These are phyloP conservation scores for Fraxinus pennsylvanica DNA, from an alignment of 257 asterid genomes.

Conservation along the genomic window DNA sequence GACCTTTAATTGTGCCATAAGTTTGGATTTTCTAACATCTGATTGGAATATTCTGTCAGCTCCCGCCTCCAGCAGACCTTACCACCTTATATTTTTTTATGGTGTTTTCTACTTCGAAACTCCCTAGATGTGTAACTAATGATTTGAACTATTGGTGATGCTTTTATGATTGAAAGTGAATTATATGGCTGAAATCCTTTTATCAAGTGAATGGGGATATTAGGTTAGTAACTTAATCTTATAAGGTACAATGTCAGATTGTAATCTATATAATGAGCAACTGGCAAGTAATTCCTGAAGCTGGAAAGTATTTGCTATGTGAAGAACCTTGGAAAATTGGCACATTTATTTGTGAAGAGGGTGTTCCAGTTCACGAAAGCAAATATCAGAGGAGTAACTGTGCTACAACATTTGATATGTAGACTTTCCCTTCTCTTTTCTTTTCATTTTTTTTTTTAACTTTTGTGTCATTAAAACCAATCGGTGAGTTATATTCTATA, in stretches of 20 bases:
- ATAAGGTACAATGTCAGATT: neutral
- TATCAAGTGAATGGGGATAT: neutral
- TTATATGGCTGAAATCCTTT: neutral
- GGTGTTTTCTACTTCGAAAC: neutral
- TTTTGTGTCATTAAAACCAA: neutral
- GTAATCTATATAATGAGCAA: neutral
- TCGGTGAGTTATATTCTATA: neutral
- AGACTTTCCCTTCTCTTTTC: neutral
- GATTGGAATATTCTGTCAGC: neutral
- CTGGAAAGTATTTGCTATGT: neutral
- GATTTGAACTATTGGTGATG: neutral
- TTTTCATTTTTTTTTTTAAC: neutral
- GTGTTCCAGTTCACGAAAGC: neutral
- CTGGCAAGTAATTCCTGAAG: neutral
- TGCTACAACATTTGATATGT: neutral
- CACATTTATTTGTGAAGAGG: neutral
- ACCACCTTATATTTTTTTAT: neutral
- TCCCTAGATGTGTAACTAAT: neutral
- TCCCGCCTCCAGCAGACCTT: too few relatives aligned
- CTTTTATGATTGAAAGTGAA: neutral
- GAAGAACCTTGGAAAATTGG: neutral
- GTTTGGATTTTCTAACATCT: neutral
- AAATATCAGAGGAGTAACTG: neutral
- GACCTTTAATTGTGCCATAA: neutral
- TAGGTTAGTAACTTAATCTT: neutral